Evolutionary conservation across 176 grass and related monocot species (phyloP), one percentile per base, ranked within the genome.

Genomic region (Lolium perenne): DNA sequence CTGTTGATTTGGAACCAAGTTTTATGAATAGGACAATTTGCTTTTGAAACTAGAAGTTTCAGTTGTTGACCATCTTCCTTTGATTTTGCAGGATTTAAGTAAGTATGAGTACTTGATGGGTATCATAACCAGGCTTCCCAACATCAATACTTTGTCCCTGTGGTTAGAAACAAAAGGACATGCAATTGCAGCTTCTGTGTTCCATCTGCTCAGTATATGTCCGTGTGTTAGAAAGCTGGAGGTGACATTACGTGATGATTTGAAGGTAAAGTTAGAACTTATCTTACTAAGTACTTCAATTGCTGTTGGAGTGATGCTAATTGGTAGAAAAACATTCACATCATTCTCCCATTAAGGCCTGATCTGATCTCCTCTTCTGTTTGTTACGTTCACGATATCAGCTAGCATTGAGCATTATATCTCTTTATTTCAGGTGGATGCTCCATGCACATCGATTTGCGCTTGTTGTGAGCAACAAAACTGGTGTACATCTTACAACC

Each of bases 181-280:
- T 67, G 25, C 79, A 20, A 67, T 81, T 81, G 79, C 61, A 66
- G 26, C 79, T 81, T 81, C 79, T 51, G 79, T 81, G 25, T 81
- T 67, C 79, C 61, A 81, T 81, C 50, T 81, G 45, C 61, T 81
- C 10, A 67, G 45, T 11, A 49, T 67, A 67, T 67, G 79, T 14
- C 79, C 61, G n/a, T 20, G 79, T 67, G 32, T 81, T 67, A 67
- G 46, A 81, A 35, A 35, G 25, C 17, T 81, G 22, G 20, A 67
- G 63, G 23, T 81, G 79, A 81, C 79, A 51, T 35, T 81, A 67
- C 61, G 49, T 67, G 79, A 81, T 67, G 48, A 38, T 41, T 63
- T 26, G 25, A 2, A 38, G 79, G 79, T 81, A 81, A 51, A 81
- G 25, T 81, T 78, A 60, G 23, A 43, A 78, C 55, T 78, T 41